Evolutionary conservation across 2,329 filamentous ascomycete genomes (phyloP).

Genomic region (Cytospora leucostoma): DNA sequence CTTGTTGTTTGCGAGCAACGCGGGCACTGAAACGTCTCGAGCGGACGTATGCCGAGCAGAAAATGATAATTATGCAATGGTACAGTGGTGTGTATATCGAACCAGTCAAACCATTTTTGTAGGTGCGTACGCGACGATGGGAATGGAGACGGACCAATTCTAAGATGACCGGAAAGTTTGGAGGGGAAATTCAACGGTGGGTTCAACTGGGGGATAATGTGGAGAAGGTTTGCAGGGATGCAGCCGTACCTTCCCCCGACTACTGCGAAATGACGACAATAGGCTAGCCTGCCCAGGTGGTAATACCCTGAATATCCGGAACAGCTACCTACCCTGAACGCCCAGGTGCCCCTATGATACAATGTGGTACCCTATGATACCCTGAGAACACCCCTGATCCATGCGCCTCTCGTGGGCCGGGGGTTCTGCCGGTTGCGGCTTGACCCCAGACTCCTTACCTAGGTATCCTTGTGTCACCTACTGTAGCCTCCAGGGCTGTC

Average conservation of each 20-base stretch:
- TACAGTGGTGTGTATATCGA: constrained; percentile 8
- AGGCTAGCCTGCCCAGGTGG: constrained; percentile 2
- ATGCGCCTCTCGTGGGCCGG: too few species aligned
- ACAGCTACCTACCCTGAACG: too few species aligned
- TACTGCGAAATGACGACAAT: constrained; percentile 23
- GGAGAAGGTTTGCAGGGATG: constrained; percentile 21
- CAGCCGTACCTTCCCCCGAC: constrained; percentile 10
- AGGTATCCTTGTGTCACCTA: too few species aligned
- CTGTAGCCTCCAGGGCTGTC: too few species aligned
- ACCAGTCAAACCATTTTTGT: constrained; percentile 9
- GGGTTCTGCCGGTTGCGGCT: too few species aligned
- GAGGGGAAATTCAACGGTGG: constrained; percentile 14
- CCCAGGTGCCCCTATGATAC: too few species aligned
- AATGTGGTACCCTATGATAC: too few species aligned
- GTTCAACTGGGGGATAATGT: constrained; percentile 11
- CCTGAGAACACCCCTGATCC: too few species aligned
- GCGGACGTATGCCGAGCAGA: constrained; percentile 19
- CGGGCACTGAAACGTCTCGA: background rate
- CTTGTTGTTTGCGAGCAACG: background rate
- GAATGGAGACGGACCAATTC: constrained; percentile 20
- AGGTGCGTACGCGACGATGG: constrained; percentile 25
- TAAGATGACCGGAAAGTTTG: constrained; percentile 3
- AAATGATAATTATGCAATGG: constrained; percentile 2
- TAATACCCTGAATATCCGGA: constrained; percentile 13
- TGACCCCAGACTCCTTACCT: too few species aligned